Evolutionary conservation across 495 filamentous ascomycete genomes (phyloP).

Genomic region (Chlorociboria aeruginascens): DNA sequence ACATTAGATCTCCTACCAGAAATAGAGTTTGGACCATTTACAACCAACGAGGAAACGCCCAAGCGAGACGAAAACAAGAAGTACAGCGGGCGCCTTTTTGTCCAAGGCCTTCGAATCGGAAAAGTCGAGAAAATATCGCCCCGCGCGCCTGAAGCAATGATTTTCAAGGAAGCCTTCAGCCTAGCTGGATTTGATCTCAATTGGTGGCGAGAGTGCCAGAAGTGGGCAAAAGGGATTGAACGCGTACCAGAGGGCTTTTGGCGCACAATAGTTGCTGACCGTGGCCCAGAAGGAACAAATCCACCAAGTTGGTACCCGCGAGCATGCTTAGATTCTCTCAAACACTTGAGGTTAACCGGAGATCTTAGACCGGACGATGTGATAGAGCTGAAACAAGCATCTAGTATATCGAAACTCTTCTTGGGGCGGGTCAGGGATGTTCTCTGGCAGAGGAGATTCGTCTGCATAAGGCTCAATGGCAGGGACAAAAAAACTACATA

Average conservation of each 20-base stretch:
- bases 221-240: neutral
- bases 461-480: neutral
- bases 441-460: slow-evolving; percentile 22
- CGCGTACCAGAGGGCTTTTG: slow-evolving; percentile 12
- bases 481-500: slow-evolving; percentile 2
- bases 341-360: neutral
- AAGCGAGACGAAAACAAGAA: neutral
- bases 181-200: neutral
- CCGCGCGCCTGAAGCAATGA: too few relatives aligned
- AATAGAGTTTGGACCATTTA: too few relatives aligned
- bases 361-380: slow-evolving; percentile 7
- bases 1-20: neutral
- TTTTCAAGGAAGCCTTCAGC: slow-evolving; percentile 1
- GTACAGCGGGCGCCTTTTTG: slow-evolving; percentile 2
- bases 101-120: slow-evolving; percentile 3
- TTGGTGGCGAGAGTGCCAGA: neutral
- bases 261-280: slow-evolving; percentile 19
- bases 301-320: slow-evolving; percentile 12
- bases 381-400: neutral
- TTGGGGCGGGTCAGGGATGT: slow-evolving; percentile 18
- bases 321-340: slow-evolving; percentile 9
- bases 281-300: slow-evolving; percentile 10
- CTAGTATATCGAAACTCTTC: slow-evolving; percentile 14
- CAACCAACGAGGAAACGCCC: neutral
- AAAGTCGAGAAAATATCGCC: too few relatives aligned